Evolutionary conservation across 2,329 filamentous ascomycete species (phyloP), one percentile per base, ranked within the genome.

Genomic region (Paraconiothyrium brasiliense): DNA sequence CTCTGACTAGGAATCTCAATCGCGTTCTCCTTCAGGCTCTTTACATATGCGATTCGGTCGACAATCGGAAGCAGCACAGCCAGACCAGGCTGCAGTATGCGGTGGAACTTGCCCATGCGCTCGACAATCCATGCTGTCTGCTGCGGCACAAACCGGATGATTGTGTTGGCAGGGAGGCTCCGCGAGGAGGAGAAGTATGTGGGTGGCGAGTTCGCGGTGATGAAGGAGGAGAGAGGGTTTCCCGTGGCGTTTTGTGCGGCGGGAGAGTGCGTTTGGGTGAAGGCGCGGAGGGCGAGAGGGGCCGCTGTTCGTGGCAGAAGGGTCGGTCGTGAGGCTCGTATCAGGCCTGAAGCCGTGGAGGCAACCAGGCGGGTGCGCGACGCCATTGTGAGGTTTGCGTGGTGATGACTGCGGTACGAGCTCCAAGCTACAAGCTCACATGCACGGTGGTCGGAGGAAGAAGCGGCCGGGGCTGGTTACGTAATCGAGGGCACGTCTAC

Each of bases 41-140:
- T 97, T 69, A 99, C 95, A 79, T 99, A 99, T 71, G 95, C 92
- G 79, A 99, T 98, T 64, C 93, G 91, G 81, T 99, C 95, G 78
- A 99, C 83, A 69, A 98, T 91, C 1, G 95, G 95, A 58, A 95
- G 85, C 69, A 99, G 82, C 65, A 99, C 86, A 24, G 95, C 94
- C 64, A 99, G 84, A 60, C 95, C 95, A 3, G 95, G 95, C 72
- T 97, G 88, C 54, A 99, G 84, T 74, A 99, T 97, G 63, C 94
- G 88, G 82, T 92, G 91, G 84, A 97, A 99, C 81, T 94, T 95
- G 73, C 95, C 95, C 95, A 99, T 99, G 76, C 95, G 94, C 87
- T 99, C 95, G 60, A 99, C 95, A 62, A 99, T 94, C 95, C 95
- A 99, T 79, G 95, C 95, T 71, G 94, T 98, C 84, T 99, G 95